Percentiles rank a stretch among this genome's conserved stretches.
Evolutionary conservation across 441 rosid species (phyloP).

Genomic region (Corymbia citriodora): DNA sequence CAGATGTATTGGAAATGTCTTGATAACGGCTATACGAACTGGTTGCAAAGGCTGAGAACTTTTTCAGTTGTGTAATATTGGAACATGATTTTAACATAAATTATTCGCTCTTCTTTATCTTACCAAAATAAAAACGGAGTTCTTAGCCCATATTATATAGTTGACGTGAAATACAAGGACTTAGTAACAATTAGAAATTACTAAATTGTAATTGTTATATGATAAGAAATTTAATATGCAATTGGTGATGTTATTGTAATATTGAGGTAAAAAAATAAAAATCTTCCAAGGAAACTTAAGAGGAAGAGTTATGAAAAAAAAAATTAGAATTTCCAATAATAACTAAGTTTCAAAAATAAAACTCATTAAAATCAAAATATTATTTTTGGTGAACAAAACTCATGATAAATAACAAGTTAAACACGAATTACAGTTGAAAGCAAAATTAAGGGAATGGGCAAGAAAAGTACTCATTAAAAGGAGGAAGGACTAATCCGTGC

Average conservation of each 20-base stretch:
- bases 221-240: not conserved
- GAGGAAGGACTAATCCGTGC: not conserved
- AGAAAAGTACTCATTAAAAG: not conserved
- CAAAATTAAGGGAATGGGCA: not conserved
- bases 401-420: not conserved
- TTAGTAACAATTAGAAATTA: not conserved
- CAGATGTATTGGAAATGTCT: too few species aligned
- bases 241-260: not conserved
- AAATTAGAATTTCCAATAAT: not conserved
- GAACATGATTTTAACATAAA: not conserved
- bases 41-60: not conserved
- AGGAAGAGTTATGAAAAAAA: too few species aligned
- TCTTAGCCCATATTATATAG: not conserved
- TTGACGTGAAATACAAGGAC: not conserved
- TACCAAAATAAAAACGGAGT: not conserved
- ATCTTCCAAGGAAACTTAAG: not conserved
- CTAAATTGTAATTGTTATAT: not conserved
- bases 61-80: not conserved
- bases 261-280: not conserved
- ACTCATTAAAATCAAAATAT: not conserved
- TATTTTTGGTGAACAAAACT: not conserved
- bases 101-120: not conserved
- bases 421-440: not conserved
- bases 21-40: accelerated
- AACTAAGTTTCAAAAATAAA: not conserved